Conservation (phyloP, 495 filamentous ascomycete species). For the Xylaria acuta region DNA sequence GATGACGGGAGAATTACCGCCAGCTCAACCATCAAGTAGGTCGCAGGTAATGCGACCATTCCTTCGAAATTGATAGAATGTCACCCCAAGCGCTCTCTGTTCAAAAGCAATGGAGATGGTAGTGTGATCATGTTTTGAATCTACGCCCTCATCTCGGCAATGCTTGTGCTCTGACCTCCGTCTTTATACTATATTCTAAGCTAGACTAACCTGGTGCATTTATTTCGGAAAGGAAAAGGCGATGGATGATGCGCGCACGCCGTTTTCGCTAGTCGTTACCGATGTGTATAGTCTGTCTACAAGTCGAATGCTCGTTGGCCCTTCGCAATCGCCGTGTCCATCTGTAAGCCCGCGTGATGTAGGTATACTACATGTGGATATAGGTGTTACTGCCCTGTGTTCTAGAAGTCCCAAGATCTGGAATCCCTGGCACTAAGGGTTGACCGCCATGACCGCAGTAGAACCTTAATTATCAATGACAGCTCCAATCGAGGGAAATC, state of each 20-base stretch:
- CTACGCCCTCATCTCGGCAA: conserved; percentile 1
- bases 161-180: background rate
- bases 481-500: background rate
- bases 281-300: background rate
- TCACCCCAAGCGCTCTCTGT: background rate
- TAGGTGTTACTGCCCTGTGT: background rate
- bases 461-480: conserved; percentile 9
- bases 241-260: conserved; percentile 4
- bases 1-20: background rate
- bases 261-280: conserved; percentile 10
- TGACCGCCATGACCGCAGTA: conserved; percentile 17
- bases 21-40: conserved; percentile 13
- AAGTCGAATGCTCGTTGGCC: background rate
- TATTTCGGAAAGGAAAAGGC: background rate
- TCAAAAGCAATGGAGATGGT: background rate
- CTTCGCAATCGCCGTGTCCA: background rate
- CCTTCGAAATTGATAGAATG: conserved; percentile 9
- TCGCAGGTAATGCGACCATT: conserved; percentile 21
- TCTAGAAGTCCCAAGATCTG: conserved; percentile 9
- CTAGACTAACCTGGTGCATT: background rate
- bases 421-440: background rate
- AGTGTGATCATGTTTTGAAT: background rate
- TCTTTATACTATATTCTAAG: background rate
- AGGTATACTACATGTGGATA: background rate
- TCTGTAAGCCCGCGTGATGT: conserved; percentile 1